Conservation (phyloP, 768 basidiomycete species). For the Trametes sanguinea region DNA sequence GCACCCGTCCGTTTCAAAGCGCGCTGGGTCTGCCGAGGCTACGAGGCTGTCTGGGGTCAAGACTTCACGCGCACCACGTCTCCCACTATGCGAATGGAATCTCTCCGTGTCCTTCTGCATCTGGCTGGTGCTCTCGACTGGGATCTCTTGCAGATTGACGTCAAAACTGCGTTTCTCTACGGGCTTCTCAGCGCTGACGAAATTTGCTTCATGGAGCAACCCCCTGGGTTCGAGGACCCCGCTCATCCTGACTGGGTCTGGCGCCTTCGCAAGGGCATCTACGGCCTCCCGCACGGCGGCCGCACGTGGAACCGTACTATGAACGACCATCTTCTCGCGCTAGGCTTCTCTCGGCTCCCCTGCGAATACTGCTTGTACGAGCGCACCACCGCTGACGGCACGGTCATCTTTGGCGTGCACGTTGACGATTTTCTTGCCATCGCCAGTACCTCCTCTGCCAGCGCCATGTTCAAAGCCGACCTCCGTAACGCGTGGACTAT, state of each 20-base stretch:
- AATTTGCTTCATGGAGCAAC: constrained; percentile 39
- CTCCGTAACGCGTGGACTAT: constrained; percentile 35
- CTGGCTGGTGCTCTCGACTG: constrained; percentile 37
- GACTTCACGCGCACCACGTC: constrained; percentile 48
- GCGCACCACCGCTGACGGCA: not conserved
- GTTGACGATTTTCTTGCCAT: constrained; percentile 26
- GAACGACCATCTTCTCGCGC: not conserved
- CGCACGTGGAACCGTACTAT: constrained; percentile 23
- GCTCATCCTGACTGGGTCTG: constrained; percentile 11
- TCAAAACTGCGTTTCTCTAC: constrained; percentile 44
- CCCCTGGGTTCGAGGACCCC: constrained; percentile 24
- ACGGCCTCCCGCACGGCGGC: constrained; percentile 27
- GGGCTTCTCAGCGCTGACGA: constrained; percentile 33
- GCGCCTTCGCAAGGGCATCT: constrained; percentile 18
- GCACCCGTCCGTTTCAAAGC: constrained; percentile 35
- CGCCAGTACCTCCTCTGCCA: constrained; percentile 30
- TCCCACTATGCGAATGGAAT: constrained; percentile 42
- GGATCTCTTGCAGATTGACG: constrained; percentile 42
- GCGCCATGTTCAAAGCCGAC: constrained; percentile 31
- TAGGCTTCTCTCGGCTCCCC: constrained; percentile 22
- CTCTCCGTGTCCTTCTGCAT: constrained; percentile 39
- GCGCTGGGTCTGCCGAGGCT: constrained; percentile 45
- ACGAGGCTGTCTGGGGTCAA: constrained; percentile 41
- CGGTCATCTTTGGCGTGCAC: constrained; percentile 25
- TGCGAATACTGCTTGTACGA: constrained; percentile 25